Evolutionary conservation across 163 green algal genomes (phyloP).

Genomic region (Scenedesmus sp.): DNA sequence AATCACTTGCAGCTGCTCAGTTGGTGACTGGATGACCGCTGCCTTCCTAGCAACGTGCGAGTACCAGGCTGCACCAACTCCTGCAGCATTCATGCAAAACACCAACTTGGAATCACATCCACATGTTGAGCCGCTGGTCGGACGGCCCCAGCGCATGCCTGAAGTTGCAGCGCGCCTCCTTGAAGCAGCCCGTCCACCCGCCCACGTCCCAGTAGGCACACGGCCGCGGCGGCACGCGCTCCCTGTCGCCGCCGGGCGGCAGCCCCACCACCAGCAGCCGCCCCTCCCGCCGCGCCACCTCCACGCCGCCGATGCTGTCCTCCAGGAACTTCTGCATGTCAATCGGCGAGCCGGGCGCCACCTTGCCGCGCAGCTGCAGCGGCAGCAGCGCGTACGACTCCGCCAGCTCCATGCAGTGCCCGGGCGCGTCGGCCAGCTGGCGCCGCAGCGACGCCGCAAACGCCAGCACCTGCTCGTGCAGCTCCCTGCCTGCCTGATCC

Average conservation of each 20-base stretch:
- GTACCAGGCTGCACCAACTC: no score
- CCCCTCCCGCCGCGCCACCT: background rate
- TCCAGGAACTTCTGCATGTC: conserved; percentile 30
- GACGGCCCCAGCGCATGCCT: conserved; percentile 28
- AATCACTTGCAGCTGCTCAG: no score
- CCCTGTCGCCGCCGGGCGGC: background rate
- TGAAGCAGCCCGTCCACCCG: background rate
- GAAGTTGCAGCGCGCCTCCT: conserved; percentile 18
- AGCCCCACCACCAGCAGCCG: background rate
- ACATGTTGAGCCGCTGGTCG: background rate
- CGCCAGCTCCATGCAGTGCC: background rate
- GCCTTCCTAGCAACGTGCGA: no score
- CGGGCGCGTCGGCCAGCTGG: background rate
- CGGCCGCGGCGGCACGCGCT: background rate
- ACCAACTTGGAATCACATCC: background rate
- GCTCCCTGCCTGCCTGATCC: background rate
- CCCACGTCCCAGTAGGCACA: conserved; percentile 2
- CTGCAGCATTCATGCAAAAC: no score
- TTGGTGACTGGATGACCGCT: no score
- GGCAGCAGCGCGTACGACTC: background rate
- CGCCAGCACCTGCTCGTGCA: background rate
- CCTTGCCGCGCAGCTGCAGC: background rate
- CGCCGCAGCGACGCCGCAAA: background rate
- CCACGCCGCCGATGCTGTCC: background rate
- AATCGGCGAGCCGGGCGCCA: background rate